Percentiles rank a stretch among this genome's conserved stretches.
Evolutionary conservation across 176 grass and related monocot genomes (phyloP).

Genomic region (Cymbopogon citratus): DNA sequence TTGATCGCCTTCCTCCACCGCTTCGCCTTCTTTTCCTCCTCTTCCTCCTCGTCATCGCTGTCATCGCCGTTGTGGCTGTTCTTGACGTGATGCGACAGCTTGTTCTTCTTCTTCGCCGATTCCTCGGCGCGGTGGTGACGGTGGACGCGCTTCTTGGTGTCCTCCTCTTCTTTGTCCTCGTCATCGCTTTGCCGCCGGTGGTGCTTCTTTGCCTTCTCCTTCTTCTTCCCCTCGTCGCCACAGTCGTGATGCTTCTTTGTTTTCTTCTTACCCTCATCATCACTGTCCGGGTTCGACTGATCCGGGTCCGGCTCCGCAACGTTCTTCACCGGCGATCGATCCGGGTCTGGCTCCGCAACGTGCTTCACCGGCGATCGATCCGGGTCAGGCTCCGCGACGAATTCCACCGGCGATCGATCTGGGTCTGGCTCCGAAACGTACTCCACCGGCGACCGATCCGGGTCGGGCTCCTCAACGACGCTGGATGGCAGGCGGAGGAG

Average conservation of each 20-base stretch:
- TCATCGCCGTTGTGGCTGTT: background rate
- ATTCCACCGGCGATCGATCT: background rate
- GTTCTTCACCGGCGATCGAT: background rate
- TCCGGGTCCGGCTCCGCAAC: background rate
- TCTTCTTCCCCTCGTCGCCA: background rate
- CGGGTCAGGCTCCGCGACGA: background rate
- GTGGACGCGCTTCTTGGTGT: background rate
- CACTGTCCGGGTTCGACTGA: background rate
- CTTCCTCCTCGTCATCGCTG: background rate
- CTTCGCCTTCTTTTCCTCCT: background rate
- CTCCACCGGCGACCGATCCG: background rate
- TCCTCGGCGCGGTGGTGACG: background rate
- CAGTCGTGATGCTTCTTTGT: background rate
- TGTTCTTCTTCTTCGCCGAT: background rate
- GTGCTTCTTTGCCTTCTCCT: background rate
- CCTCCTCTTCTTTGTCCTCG: background rate
- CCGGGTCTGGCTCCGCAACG: background rate
- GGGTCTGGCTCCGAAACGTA: background rate
- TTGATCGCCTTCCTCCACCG: background rate
- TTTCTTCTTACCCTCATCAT: background rate
- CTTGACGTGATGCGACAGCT: background rate
- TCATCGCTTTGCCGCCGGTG: background rate
- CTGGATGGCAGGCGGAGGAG: background rate
- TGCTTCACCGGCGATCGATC: background rate
- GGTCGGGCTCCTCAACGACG: background rate